Evolutionary conservation across 177 flowering plant genomes (phyloP).

Genomic region (Vitis hybrid): DNA sequence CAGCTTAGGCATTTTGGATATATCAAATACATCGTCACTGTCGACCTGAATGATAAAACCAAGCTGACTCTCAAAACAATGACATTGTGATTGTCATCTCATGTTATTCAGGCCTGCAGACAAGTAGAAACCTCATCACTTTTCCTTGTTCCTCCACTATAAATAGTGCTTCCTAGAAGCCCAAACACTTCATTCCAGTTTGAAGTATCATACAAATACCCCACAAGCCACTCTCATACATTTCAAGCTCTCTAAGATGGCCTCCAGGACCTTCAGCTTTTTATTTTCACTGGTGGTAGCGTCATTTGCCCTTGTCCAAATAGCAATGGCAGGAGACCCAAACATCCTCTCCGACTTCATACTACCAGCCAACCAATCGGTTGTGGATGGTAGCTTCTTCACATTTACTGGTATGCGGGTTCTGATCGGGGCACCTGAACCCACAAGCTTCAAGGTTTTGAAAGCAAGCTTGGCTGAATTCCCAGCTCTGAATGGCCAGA

Average conservation of each 20-base stretch:
- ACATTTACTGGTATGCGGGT: constrained; percentile 32
- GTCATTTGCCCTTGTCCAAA: constrained; percentile 2
- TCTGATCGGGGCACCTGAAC: neutral
- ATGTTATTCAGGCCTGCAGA: too few species aligned
- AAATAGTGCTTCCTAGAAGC: too few species aligned
- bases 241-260: constrained; percentile 6
- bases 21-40: too few species aligned
- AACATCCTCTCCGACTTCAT: constrained; percentile 32
- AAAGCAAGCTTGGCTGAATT: constrained; percentile 40
- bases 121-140: too few species aligned
- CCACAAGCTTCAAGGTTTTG: constrained; percentile 27
- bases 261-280: neutral
- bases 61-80: too few species aligned
- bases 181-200: too few species aligned
- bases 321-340: constrained; percentile 24
- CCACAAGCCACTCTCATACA: too few species aligned
- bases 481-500: constrained; percentile 41
- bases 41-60: too few species aligned
- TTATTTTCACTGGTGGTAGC: neutral
- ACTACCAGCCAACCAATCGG: constrained; percentile 9
- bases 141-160: too few species aligned
- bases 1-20: too few species aligned
- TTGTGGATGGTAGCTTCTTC: constrained; percentile 37
- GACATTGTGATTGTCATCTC: too few species aligned
- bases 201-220: too few species aligned